Base-by-base conservation (phyloP, 805 yeast species). In the Myxozyma udenii region DNA sequence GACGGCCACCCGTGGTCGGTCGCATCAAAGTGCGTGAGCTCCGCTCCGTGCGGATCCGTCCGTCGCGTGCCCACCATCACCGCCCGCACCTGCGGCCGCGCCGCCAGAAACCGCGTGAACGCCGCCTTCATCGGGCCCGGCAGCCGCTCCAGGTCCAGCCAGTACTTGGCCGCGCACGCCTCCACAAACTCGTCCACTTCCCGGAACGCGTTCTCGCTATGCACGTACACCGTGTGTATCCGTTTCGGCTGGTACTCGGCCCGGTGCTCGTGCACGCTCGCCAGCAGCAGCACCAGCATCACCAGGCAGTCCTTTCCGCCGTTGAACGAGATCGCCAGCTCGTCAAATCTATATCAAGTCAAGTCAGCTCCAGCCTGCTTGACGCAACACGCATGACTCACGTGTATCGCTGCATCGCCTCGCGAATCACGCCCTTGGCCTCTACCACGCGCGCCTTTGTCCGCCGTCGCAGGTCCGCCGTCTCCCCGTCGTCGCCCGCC, bases 241-340 rank as follows among this genome's bases (percentile, higher is more conserved):
- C 75, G 40, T 45, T 44, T 37, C 54, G 64, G 46, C 39, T 60
- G 37, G 49, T 61, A 32, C 23, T 40, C 26, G 32, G 45, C 37
- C 19, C 56, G 57, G 43, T 66, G 66, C 12, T 68, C 60, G 39
- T 59, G 50, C 48, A 68, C 71, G 21, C 78, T 79, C 1, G 93
- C 83, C 46, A 90, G 69, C 48, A 87, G 80, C 3, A 93, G 64
- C 14, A 88, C 72, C 49, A 93, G 75, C 84, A 91, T 81, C 28
- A 90, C 97, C 42, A 90, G 78, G 63, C 98, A 93, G 70, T 93
- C 98, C 65, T 93, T 93, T 1, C 98, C 98, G 9, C 98, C 98
- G 66, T 93, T 93, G 68, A 85, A 93, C 1, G 95, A 85, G 12
- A 93, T 74, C 0, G 97, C 84, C 2, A 86, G 69, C 51, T 84